A percentile compares a stretch with the other conserved stretches of the same genome.
These are phyloP conservation scores for Pichia norvegensis DNA, from an alignment of 1,139 yeast genomes.

Conservation along the genomic window DNA sequence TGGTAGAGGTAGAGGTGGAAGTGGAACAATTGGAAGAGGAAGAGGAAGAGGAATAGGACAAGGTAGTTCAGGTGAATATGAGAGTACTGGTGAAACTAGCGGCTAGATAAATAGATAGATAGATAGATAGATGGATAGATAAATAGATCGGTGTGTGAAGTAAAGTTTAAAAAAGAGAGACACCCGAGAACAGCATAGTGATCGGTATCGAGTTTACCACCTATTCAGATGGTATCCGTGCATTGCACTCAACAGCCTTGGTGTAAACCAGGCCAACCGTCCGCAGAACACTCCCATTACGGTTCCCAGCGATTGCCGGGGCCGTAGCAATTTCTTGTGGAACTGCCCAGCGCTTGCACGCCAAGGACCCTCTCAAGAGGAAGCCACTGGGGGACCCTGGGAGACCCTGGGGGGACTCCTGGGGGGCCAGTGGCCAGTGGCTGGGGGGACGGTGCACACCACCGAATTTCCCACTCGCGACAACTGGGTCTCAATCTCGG, in stretches of 20 bases:
- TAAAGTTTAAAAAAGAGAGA: conserved; percentile 8
- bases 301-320: neutral
- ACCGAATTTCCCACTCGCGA: conserved; percentile 83
- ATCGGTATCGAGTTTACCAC: conserved; percentile 74
- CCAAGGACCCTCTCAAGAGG: conserved; percentile 65
- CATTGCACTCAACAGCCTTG: conserved; percentile 65
- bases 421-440: conserved; percentile 45
- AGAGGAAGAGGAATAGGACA: neutral
- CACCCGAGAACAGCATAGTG: conserved; percentile 38
- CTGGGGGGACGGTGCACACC: conserved; percentile 52
- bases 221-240: conserved; percentile 40
- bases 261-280: conserved; percentile 45
- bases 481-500: conserved; percentile 11
- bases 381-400: conserved; percentile 34
- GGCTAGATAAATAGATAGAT: neutral
- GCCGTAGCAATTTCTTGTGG: conserved; percentile 50
- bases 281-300: conserved; percentile 69
- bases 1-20: neutral
- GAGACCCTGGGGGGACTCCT: conserved; percentile 42
- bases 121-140: neutral
- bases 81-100: too few relatives aligned
- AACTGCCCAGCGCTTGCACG: conserved; percentile 69
- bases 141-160: too few relatives aligned
- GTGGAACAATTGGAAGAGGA: neutral
- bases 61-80: neutral